A percentile compares a stretch with the other conserved stretches of the same genome.
These are phyloP conservation scores for Phytophthora sojae DNA, from an alignment of 352 stramenopile genomes.

Conservation along the genomic window DNA sequence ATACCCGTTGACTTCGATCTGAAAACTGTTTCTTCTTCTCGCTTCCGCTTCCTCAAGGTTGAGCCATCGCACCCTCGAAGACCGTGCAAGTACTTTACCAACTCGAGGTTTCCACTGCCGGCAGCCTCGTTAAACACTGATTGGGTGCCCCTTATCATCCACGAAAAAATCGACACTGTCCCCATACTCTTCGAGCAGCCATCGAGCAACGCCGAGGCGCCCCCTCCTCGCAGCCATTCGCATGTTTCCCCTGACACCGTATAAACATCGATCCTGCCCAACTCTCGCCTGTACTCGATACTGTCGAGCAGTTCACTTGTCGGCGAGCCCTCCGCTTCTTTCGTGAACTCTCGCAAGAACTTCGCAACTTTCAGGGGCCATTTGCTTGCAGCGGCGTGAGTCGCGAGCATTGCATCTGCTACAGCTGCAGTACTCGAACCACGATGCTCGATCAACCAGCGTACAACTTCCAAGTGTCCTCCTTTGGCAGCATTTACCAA, in stretches of 20 bases:
- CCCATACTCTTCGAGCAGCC: neutral
- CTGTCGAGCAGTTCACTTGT: no score
- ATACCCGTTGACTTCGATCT: slow-evolving; percentile 2
- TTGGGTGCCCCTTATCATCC: neutral
- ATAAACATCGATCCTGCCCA: no score
- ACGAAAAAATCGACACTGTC: neutral
- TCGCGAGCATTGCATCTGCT: neutral
- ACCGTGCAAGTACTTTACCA: slow-evolving; percentile 33
- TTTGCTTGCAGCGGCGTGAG: slow-evolving; percentile 4
- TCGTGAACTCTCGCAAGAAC: slow-evolving; percentile 11
- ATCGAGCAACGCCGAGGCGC: neutral
- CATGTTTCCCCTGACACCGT: neutral
- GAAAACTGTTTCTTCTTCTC: neutral
- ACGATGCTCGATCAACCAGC: slow-evolving; percentile 2
- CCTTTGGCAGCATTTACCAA: slow-evolving; percentile 6
- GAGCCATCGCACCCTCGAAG: neutral
- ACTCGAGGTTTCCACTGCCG: slow-evolving; percentile 24
- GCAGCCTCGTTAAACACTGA: slow-evolving; percentile 33
- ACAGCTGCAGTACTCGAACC: neutral
- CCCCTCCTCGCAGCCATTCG: neutral
- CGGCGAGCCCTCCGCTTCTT: neutral
- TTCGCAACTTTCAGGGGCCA: slow-evolving; percentile 14
- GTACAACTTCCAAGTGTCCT: slow-evolving; percentile 8
- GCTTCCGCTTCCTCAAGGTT: neutral
- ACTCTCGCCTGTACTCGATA: neutral